Evolutionary conservation across 768 basidiomycete genomes (phyloP).

Genomic region (Leucosporidium creatinivorum): DNA sequence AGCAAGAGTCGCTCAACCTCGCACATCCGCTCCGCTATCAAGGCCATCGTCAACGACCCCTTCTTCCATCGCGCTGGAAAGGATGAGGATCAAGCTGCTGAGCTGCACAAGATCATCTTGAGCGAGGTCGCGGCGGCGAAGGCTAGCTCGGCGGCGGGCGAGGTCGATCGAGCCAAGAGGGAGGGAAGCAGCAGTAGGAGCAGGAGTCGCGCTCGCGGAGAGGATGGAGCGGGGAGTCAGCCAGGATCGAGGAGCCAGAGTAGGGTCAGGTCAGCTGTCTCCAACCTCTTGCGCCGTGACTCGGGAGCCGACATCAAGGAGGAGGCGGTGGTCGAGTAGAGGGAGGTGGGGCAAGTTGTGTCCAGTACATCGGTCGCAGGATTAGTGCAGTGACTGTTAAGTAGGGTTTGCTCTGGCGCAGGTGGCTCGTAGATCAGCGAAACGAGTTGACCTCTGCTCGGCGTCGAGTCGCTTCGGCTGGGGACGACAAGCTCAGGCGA

Average conservation of each 20-base stretch:
- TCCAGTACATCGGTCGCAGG: no score
- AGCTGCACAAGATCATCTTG: slow-evolving; percentile 3
- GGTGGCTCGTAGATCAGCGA: no score
- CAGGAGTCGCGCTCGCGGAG: not conserved
- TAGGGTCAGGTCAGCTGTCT: not conserved
- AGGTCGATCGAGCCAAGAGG: not conserved
- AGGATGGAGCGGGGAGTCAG: not conserved
- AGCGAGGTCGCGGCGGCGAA: not conserved
- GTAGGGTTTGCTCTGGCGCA: no score
- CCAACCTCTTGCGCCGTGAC: not conserved
- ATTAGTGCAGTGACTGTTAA: no score
- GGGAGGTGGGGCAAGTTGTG: no score
- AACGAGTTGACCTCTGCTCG: no score
- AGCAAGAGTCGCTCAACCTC: not conserved
- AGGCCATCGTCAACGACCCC: slow-evolving; percentile 7
- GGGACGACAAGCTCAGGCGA: no score
- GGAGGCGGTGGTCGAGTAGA: not conserved
- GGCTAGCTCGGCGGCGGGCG: not conserved
- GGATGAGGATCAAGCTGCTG: slow-evolving; percentile 2
- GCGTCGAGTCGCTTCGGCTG: no score
- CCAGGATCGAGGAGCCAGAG: not conserved
- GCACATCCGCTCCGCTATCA: not conserved
- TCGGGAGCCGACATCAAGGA: not conserved
- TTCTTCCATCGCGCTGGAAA: slow-evolving; percentile 7
- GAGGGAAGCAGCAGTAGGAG: not conserved